Evolutionary conservation across 2,329 filamentous ascomycete species (phyloP), one percentile per base, ranked within the genome.

Genomic region (Xylogone sp.): DNA sequence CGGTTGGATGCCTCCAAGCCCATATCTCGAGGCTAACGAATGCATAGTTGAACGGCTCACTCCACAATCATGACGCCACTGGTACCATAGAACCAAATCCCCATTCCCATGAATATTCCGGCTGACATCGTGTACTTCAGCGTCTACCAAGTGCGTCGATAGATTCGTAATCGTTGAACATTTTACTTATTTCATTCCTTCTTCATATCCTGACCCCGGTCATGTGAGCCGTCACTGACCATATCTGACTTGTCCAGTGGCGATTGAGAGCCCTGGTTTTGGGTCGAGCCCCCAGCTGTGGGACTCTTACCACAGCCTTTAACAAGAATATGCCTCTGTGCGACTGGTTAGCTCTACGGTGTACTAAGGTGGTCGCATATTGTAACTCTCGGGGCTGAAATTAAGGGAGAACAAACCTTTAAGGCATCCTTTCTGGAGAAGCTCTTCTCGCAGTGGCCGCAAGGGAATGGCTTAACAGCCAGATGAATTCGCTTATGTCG

Each of bases 371-470:
- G 24, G 24, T 6, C 10, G 20, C 6, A 5, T 8, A 8, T 27
- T 19, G 16, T 21, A 45, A 16, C n/a, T 7, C 24, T 27, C 24
- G 13, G 13, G 5, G 13, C 4, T 39, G 12, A 39, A 16, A 39
- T 39, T 21, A 22, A 8, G 21, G 10, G 51, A 58, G 50, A 59
- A 73, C 82, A 62, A 74, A 97, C 94, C 88, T 97, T 97, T 24
- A 99, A 75, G 9, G 94, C 94, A 70, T 97, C 94, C 68, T 97
- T 97, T 53, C 94, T 81, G 2, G 92, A 97, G 65, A 99, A 99
- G 67, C 89, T 94, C 80, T 97, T 97, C 55, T 96, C 91, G 67
- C 94, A 99, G 64, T 87, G 87, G 6, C 76, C 82, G 68, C 94
- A 99, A 0, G 92, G 92, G 68, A 93, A 97, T 0, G 94, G 94